Evolutionary conservation across 768 basidiomycete genomes (phyloP).

Genomic region (Cubamyces sp.): DNA sequence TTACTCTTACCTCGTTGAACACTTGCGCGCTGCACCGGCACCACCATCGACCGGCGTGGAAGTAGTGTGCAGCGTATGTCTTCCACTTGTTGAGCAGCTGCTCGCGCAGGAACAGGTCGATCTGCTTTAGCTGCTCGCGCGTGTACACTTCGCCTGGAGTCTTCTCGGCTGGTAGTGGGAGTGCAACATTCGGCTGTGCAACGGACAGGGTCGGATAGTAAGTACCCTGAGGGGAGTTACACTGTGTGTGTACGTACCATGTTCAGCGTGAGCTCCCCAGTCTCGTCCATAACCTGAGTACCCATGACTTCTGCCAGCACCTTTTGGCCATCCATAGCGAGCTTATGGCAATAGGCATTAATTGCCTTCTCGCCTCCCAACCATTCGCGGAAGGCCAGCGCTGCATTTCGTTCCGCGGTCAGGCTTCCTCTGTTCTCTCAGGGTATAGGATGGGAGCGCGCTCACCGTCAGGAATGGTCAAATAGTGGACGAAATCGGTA

Average conservation of each 20-base stretch:
- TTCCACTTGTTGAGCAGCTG: slow-evolving; percentile 38
- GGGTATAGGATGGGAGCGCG: too few species aligned
- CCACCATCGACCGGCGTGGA: slow-evolving; percentile 41
- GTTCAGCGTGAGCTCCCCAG: slow-evolving; percentile 60
- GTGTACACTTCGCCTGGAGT: slow-evolving; percentile 19
- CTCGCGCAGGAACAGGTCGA: slow-evolving; percentile 23
- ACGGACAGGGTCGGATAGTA: neutral
- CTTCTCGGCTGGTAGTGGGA: slow-evolving; percentile 41
- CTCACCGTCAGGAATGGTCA: slow-evolving; percentile 59
- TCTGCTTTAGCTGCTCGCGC: slow-evolving; percentile 18
- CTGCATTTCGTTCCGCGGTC: too few species aligned
- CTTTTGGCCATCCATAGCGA: slow-evolving; percentile 71
- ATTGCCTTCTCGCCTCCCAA: slow-evolving; percentile 80
- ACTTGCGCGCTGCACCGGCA: slow-evolving; percentile 40
- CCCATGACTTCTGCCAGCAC: slow-evolving; percentile 60
- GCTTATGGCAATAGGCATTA: slow-evolving; percentile 65
- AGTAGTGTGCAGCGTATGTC: slow-evolving; percentile 33
- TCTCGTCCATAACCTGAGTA: slow-evolving; percentile 65
- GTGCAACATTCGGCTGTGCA: slow-evolving; percentile 43
- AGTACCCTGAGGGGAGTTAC: neutral
- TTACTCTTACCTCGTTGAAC: slow-evolving; percentile 41
- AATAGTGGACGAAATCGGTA: slow-evolving; percentile 53
- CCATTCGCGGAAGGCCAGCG: slow-evolving; percentile 71
- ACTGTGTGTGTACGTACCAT: slow-evolving; percentile 54
- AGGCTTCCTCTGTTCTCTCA: too few species aligned